Evolutionary conservation across 305 asterid species (phyloP).

Genomic region (Fraxinus velutina): DNA sequence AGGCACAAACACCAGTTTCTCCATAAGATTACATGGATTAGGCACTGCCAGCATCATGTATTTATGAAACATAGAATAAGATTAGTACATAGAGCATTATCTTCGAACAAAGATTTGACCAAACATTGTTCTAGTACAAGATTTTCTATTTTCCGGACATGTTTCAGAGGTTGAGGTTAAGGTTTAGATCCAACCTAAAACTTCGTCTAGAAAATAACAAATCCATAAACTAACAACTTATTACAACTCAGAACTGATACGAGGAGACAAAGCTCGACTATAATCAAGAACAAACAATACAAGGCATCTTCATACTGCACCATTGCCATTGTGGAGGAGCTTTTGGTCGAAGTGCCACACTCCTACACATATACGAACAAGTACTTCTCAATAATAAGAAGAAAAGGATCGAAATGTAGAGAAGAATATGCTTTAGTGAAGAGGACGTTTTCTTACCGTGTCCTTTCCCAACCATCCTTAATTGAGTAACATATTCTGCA

Average conservation of each 20-base stretch:
- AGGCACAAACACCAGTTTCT: neutral
- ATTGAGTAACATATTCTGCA: slow-evolving; percentile 67
- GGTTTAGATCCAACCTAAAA: neutral
- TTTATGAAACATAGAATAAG: neutral
- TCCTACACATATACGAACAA: slow-evolving; percentile 40
- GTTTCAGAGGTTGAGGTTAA: neutral
- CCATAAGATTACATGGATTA: neutral
- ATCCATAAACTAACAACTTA: neutral
- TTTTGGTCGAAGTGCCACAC: slow-evolving; percentile 87
- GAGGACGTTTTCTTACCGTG: slow-evolving; percentile 47
- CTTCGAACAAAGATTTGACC: neutral
- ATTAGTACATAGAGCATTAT: neutral
- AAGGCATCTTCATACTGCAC: slow-evolving; percentile 24
- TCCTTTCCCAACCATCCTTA: slow-evolving; percentile 90
- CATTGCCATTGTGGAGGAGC: slow-evolving; percentile 53
- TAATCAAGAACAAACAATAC: neutral
- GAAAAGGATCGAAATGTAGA: neutral
- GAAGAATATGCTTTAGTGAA: neutral
- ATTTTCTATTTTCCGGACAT: neutral
- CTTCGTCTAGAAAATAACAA: neutral
- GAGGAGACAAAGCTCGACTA: neutral
- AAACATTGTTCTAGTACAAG: neutral
- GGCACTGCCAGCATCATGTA: neutral
- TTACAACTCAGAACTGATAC: neutral
- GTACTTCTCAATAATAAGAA: neutral